Percentiles rank a stretch among this genome's conserved stretches.
phyloP scores from a whole-genome alignment of 1,284 basidiomycete species.

The Papiliotrema flavescens region DNA sequence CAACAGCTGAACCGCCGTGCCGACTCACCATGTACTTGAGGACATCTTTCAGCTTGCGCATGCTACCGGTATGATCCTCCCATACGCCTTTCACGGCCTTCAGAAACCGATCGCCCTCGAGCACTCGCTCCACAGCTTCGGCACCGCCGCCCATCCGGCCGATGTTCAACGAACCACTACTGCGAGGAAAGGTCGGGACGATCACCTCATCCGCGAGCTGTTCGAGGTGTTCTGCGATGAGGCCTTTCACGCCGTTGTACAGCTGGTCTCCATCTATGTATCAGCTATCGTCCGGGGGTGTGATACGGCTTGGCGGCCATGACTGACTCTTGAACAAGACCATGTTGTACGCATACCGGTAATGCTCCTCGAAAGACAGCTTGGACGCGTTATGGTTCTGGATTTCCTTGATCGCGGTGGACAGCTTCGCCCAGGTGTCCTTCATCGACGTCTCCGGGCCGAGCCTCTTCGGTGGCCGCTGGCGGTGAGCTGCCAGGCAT shows the following conservation, averaged over 20 bases:
- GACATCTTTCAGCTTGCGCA: conserved; percentile 85
- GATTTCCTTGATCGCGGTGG: conserved; percentile 82
- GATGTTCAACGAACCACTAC: conserved; percentile 35
- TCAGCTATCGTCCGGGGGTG: neutral
- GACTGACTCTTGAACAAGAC: conserved; percentile 68
- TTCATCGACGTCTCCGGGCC: conserved; percentile 44
- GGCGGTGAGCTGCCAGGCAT: too few species aligned
- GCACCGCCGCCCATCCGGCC: conserved; percentile 38
- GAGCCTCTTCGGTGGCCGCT: conserved; percentile 18
- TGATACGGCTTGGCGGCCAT: neutral
- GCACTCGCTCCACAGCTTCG: conserved; percentile 40
- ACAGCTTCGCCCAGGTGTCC: conserved; percentile 46
- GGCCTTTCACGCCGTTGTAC: conserved; percentile 77
- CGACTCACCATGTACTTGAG: conserved; percentile 87
- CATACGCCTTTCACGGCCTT: conserved; percentile 81
- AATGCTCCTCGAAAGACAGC: conserved; percentile 95
- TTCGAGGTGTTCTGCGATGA: conserved; percentile 80
- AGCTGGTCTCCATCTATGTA: conserved; percentile 65
- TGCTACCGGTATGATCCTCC: conserved; percentile 89
- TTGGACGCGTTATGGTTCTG: conserved; percentile 90
- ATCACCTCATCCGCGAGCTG: conserved; percentile 72
- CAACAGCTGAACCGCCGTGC: neutral
- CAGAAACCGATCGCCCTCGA: conserved; percentile 77
- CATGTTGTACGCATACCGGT: conserved; percentile 91
- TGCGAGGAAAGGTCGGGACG: conserved; percentile 73